Evolutionary conservation across 192 early-diverging fungal genomes (phyloP).

Genomic region (Dissophora ornata): DNA sequence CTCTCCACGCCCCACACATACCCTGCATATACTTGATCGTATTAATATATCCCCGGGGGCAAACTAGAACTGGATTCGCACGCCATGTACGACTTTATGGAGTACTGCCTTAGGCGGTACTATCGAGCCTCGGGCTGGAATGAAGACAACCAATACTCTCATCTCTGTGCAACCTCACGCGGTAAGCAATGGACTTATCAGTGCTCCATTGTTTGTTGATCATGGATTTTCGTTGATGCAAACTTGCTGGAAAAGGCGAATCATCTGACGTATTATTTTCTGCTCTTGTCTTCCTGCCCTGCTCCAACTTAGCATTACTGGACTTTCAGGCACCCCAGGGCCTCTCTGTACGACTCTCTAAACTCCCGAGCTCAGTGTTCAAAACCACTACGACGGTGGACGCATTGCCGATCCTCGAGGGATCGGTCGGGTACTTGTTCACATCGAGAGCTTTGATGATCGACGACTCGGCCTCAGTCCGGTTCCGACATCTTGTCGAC

Average conservation of each 20-base stretch:
- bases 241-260: too few species aligned
- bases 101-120: slow-evolving; percentile 83
- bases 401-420: slow-evolving; percentile 66
- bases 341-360: slow-evolving; percentile 77
- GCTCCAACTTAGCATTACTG: slow-evolving; percentile 66
- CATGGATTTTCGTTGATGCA: too few species aligned
- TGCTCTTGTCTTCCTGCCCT: not conserved
- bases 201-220: not conserved
- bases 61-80: slow-evolving; percentile 41
- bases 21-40: too few species aligned
- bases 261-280: too few species aligned
- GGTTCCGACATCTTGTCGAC: slow-evolving; percentile 64
- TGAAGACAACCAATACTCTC: slow-evolving; percentile 85
- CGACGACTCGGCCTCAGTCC: slow-evolving; percentile 62
- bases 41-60: not conserved
- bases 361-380: slow-evolving; percentile 80
- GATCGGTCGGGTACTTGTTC: slow-evolving; percentile 83
- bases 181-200: slow-evolving; percentile 39
- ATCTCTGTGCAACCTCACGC: slow-evolving; percentile 77
- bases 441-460: slow-evolving; percentile 77
- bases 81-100: slow-evolving; percentile 83
- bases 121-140: slow-evolving; percentile 82
- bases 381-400: slow-evolving; percentile 80
- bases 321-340: slow-evolving; percentile 86
- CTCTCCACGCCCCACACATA: too few species aligned